Conservation (phyloP, 129 eudicot species). For the Silybum marianum region DNA sequence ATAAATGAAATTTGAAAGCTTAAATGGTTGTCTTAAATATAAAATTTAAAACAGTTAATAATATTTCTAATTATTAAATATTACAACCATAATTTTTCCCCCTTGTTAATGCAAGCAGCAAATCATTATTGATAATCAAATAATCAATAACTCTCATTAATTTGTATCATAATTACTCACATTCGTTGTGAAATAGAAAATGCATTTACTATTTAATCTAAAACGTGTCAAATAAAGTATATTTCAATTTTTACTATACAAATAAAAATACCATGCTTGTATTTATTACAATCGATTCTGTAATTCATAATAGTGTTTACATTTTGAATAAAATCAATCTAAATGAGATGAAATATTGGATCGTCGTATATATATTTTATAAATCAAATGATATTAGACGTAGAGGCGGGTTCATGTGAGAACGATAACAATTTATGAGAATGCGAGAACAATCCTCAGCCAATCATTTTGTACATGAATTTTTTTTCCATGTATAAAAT, state of each 20-base stretch:
- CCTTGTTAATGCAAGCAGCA: not conserved
- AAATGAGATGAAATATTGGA: not conserved
- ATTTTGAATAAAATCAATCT: not conserved
- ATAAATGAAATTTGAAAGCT: not conserved
- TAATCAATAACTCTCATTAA: not conserved
- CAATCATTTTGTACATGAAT: too few relatives aligned
- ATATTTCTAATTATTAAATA: not conserved
- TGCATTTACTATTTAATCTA: not conserved
- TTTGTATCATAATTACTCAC: not conserved
- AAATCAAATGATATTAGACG: too few relatives aligned
- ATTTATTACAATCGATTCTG: not conserved
- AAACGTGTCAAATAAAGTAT: not conserved
- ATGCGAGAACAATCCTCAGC: too few relatives aligned
- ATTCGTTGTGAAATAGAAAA: not conserved
- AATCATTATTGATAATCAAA: not conserved
- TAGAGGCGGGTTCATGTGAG: too few relatives aligned
- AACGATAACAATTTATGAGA: too few relatives aligned
- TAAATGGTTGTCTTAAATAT: not conserved
- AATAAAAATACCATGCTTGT: not conserved
- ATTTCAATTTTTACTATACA: not conserved
- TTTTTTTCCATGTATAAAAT: too few relatives aligned
- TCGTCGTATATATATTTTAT: not conserved
- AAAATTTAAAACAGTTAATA: not conserved
- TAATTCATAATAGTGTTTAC: too few relatives aligned
- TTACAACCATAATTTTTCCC: not conserved